Percentiles rank a stretch among this genome's conserved stretches.
phyloP scores from a whole-genome alignment of 108 stramenopile genomes.

The Schizochytrium sp. region DNA sequence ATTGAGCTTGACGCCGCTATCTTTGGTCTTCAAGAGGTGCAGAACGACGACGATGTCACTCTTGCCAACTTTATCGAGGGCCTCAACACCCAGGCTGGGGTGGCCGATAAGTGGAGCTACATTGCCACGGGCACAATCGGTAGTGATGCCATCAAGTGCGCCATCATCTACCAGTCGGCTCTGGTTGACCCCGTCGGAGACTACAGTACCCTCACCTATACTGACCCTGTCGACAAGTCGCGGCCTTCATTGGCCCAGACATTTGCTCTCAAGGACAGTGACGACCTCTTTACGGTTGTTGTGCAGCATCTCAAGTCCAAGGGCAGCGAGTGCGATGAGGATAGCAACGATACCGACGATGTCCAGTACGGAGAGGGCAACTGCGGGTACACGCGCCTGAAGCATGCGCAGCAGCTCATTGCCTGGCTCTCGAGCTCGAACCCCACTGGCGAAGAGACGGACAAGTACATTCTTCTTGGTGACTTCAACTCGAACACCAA shows the following conservation, averaged over 20 bases:
- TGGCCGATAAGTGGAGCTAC: background rate
- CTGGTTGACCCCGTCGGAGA: background rate
- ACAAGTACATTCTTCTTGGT: background rate
- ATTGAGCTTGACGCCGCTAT: background rate
- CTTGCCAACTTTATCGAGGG: background rate
- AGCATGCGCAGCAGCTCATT: background rate
- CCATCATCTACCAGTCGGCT: conserved; percentile 6
- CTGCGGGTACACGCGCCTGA: background rate
- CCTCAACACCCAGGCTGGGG: background rate
- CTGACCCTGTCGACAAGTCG: background rate
- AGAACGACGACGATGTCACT: background rate
- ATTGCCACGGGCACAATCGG: background rate
- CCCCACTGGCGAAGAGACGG: background rate
- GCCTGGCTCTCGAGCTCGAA: background rate
- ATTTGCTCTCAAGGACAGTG: background rate
- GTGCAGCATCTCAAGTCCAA: background rate
- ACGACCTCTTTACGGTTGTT: background rate
- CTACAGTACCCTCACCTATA: background rate
- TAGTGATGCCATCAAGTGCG: background rate
- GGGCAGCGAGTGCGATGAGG: conserved; percentile 1
- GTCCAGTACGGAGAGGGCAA: background rate
- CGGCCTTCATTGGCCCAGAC: background rate
- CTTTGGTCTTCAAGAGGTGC: background rate
- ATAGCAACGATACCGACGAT: background rate
- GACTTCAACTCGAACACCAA: background rate